These are phyloP conservation scores for Artemisia annua DNA, from an alignment of 129 eudicot species.

Conservation along the genomic window DNA sequence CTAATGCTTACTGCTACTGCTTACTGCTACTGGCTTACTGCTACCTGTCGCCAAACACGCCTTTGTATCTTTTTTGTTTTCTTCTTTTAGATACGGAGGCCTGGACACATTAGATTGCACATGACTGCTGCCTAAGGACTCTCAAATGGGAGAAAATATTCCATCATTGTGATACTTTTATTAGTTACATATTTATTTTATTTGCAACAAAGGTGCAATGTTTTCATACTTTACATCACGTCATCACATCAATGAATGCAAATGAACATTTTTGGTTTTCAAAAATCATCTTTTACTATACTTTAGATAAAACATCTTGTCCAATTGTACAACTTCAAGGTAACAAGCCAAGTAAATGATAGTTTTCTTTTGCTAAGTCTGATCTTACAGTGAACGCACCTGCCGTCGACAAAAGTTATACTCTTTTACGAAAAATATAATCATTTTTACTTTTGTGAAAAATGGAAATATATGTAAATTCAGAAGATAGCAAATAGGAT, in stretches of 20 bases:
- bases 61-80: constrained; percentile 3
- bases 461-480: background rate
- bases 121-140: constrained; percentile 16
- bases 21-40: too few species aligned
- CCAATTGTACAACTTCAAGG: too few species aligned
- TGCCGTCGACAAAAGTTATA: too few species aligned
- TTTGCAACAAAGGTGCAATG: background rate
- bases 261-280: background rate
- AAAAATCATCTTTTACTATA: background rate
- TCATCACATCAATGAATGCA: constrained; percentile 19
- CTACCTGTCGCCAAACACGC: too few species aligned
- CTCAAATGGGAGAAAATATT: constrained; percentile 13
- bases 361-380: too few species aligned
- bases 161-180: constrained; percentile 5
- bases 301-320: background rate
- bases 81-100: constrained; percentile 13
- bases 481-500: background rate
- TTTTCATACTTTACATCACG: constrained; percentile 2
- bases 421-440: background rate
- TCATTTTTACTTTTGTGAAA: background rate
- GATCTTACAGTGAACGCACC: too few species aligned
- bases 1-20: too few species aligned
- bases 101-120: constrained; percentile 19
- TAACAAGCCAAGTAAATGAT: too few species aligned
- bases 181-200: background rate